These are phyloP conservation scores for Fusarium papillatum DNA, from an alignment of 2,329 filamentous ascomycete species.

Conservation along the genomic window DNA sequence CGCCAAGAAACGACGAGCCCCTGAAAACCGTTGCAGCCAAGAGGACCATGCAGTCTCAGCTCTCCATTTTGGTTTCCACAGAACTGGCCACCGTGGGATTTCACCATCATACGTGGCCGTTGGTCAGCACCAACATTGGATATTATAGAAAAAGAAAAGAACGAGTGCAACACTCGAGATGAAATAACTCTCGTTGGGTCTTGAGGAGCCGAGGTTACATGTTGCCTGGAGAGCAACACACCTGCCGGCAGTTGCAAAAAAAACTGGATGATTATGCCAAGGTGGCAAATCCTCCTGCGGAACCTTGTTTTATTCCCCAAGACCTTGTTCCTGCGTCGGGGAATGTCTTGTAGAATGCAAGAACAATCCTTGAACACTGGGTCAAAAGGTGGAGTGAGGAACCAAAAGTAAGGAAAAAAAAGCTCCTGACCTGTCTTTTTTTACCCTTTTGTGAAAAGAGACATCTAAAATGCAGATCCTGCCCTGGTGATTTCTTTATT, in stretches of 20 bases:
- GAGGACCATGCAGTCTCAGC: neutral
- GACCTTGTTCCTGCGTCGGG: neutral
- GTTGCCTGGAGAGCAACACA: neutral
- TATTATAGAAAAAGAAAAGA: neutral
- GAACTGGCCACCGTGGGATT: neutral
- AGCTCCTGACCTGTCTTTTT: conserved; percentile 7
- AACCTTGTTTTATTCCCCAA: neutral
- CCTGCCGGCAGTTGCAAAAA: neutral
- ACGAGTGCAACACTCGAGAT: neutral
- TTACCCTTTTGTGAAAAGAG: conserved; percentile 1
- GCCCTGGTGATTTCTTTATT: neutral
- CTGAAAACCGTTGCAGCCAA: conserved; percentile 1
- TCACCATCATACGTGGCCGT: neutral
- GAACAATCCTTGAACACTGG: conserved; percentile 17
- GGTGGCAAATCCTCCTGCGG: neutral
- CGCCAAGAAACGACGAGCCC: neutral
- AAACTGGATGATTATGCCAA: neutral
- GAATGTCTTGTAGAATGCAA: neutral
- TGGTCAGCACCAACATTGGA: neutral
- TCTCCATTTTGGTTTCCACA: neutral
- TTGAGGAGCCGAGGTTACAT: neutral
- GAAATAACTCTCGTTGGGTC: neutral
- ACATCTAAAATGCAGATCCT: conserved; percentile 25
- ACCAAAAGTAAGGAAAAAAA: conserved; percentile 5
- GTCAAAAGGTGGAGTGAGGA: conserved; percentile 13